These are phyloP conservation scores for Colletotrichum tropicale DNA, from an alignment of 2,329 filamentous ascomycete species.

Conservation along the genomic window DNA sequence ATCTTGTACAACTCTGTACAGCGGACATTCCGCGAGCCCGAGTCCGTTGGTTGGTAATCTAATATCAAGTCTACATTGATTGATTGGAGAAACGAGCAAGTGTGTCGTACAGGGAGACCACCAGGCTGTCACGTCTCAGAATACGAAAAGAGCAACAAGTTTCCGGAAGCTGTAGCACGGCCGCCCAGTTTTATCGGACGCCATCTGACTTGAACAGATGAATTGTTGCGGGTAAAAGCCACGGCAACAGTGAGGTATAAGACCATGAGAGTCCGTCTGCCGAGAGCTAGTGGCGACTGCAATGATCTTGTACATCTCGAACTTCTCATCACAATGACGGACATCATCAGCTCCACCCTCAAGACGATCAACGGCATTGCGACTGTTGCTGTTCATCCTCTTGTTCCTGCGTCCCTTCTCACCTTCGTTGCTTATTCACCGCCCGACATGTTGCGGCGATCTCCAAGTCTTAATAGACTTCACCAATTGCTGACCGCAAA, in stretches of 20 bases:
- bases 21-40: background rate
- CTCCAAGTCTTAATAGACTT: background rate
- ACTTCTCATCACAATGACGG: background rate
- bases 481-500: background rate
- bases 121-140: background rate
- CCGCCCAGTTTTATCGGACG: background rate
- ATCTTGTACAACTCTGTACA: background rate
- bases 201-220: background rate
- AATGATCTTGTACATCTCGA: background rate
- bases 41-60: background rate
- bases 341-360: background rate
- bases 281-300: rapidly evolving
- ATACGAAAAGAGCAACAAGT: background rate
- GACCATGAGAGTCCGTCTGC: background rate
- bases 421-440: background rate
- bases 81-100: background rate
- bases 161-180: background rate
- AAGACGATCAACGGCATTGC: background rate
- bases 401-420: background rate
- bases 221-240: background rate
- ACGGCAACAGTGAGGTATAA: background rate
- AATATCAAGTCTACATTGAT: background rate
- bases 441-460: background rate
- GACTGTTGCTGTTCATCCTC: background rate
- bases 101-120: background rate